Conservation (phyloP, 805 yeast species). For the Tanozyma kutaoensis region DNA sequence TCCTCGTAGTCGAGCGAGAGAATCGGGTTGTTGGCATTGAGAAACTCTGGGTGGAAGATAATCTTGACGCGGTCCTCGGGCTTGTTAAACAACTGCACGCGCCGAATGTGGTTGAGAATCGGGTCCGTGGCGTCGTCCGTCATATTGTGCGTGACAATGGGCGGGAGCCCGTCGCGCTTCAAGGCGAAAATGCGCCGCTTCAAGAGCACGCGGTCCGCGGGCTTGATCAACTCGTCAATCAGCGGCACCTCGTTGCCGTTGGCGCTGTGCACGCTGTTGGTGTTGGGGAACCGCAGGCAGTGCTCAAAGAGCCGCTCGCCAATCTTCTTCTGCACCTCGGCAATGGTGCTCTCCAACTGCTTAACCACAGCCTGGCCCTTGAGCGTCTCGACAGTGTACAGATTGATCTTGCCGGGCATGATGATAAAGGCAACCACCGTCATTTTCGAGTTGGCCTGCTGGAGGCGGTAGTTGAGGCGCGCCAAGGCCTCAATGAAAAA, state of each 20-base stretch:
- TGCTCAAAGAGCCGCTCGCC: constrained; percentile 85
- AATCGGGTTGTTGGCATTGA: constrained; percentile 89
- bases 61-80: constrained; percentile 88
- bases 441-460: constrained; percentile 69
- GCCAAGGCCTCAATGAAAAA: constrained; percentile 89
- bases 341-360: constrained; percentile 79
- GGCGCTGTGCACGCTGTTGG: constrained; percentile 23
- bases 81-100: constrained; percentile 81
- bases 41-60: constrained; percentile 94
- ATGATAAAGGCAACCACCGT: constrained; percentile 95
- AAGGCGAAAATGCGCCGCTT: constrained; percentile 90
- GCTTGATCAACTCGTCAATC: constrained; percentile 70
- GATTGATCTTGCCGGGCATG: constrained; percentile 93
- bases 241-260: constrained; percentile 59
- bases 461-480: constrained; percentile 76
- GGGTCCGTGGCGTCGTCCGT: constrained; percentile 86
- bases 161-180: constrained; percentile 81
- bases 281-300: constrained; percentile 54
- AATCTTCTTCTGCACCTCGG: constrained; percentile 74
- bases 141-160: constrained; percentile 96
- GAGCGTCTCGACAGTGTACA: constrained; percentile 90
- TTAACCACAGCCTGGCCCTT: constrained; percentile 93
- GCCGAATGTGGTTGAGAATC: constrained; percentile 78
- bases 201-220: constrained; percentile 77
- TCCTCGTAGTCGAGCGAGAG: constrained; percentile 91